Conservation (phyloP, 768 basidiomycete species). For the Tricholoma flavovirens region DNA sequence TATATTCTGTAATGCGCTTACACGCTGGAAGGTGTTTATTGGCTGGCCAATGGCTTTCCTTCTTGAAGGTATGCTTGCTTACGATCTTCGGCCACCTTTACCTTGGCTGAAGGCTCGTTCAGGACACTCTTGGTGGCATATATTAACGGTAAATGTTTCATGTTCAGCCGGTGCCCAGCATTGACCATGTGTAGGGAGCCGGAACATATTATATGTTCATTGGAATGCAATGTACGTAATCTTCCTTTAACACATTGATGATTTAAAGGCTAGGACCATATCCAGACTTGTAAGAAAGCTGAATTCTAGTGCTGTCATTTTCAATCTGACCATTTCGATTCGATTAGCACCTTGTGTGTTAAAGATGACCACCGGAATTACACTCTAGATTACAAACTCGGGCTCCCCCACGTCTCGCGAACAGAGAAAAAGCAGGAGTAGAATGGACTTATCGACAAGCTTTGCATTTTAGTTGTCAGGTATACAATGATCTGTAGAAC, state of each 20-base stretch:
- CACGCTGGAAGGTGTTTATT: conserved; percentile 45
- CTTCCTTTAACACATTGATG: background rate
- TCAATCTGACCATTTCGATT: conserved; percentile 3
- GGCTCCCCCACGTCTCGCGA: conserved; percentile 45
- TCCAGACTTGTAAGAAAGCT: conserved; percentile 36
- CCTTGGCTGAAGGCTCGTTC: background rate
- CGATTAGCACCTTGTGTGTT: conserved; percentile 43
- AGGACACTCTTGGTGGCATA: conserved; percentile 77
- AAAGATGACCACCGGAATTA: conserved; percentile 55
- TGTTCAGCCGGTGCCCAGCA: background rate
- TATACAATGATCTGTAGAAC: background rate
- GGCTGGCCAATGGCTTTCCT: conserved; percentile 67
- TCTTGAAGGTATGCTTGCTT: conserved; percentile 45
- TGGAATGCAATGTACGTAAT: conserved; percentile 44
- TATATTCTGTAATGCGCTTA: conserved; percentile 58
- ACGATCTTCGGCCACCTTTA: background rate
- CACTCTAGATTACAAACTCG: conserved; percentile 32
- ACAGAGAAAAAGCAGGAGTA: conserved; percentile 20
- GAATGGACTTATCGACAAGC: background rate
- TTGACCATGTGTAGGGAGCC: conserved; percentile 29
- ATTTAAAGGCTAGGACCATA: conserved; percentile 2
- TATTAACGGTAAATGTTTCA: conserved; percentile 46
- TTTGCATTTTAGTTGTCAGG: background rate
- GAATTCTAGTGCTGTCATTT: conserved; percentile 7
- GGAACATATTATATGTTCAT: conserved; percentile 49